A percentile compares a stretch with the other conserved stretches of the same genome.
Conservation (phyloP, 2,329 filamentous ascomycete species). For the Colletotrichum sidae region DNA sequence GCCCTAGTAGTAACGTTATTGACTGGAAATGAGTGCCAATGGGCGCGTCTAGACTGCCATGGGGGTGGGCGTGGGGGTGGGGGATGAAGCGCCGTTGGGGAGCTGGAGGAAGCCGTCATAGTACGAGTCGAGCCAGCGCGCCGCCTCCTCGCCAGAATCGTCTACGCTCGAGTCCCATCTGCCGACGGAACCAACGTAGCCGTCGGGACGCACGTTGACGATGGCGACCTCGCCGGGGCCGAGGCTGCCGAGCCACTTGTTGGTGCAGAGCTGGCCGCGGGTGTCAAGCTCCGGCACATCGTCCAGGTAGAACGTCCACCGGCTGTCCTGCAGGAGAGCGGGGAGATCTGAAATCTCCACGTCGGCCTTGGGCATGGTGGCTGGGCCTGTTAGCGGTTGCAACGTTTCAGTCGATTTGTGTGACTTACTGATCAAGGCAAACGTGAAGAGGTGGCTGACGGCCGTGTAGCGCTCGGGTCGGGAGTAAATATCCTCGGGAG, state of each 20-base stretch:
- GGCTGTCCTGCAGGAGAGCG: conserved; percentile 69
- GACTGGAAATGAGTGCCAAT: conserved; percentile 5
- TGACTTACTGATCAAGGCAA: conserved; percentile 72
- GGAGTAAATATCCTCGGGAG: conserved; percentile 73
- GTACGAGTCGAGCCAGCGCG: conserved; percentile 66
- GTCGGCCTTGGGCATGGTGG: conserved; percentile 69
- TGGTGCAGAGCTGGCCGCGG: conserved; percentile 65
- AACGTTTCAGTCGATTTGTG: conserved; percentile 27
- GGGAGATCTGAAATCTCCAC: conserved; percentile 77
- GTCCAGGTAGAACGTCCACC: conserved; percentile 80
- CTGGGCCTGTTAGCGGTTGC: conserved; percentile 43
- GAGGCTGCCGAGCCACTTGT: conserved; percentile 76
- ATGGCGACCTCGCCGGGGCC: conserved; percentile 69
- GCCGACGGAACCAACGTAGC: conserved; percentile 76
- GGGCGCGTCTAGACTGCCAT: conserved; percentile 24
- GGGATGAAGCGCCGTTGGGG: conserved; percentile 43
- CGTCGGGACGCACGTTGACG: conserved; percentile 77
- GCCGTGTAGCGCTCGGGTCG: conserved; percentile 76
- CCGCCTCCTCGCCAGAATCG: conserved; percentile 63
- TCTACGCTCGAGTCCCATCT: conserved; percentile 64
- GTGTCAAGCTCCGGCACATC: conserved; percentile 69
- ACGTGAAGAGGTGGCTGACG: conserved; percentile 77
- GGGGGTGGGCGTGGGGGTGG: conserved; percentile 29
- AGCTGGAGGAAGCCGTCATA: conserved; percentile 66
- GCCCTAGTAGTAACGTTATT: conserved; percentile 9